Conservation (phyloP, 441 rosid genomes). For the Populus hybrid region DNA sequence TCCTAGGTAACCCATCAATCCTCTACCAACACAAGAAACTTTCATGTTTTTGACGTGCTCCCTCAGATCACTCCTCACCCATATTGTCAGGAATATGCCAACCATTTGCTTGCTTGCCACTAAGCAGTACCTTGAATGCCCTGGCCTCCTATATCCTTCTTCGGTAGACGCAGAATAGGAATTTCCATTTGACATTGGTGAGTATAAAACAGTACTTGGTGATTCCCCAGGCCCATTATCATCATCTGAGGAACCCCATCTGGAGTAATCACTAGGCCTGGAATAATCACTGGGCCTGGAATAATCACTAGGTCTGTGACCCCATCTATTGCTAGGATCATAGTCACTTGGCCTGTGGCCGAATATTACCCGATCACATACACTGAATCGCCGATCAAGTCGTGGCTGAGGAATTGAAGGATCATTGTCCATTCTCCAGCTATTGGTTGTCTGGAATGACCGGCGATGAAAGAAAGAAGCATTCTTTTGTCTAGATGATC, state of each 20-base stretch:
- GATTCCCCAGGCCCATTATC: constrained; percentile 85
- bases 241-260: constrained; percentile 95
- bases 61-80: constrained; percentile 86
- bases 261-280: constrained; percentile 80
- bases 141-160: constrained; percentile 60
- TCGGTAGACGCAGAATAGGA: constrained; percentile 47
- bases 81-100: constrained; percentile 83
- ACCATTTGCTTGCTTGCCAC: constrained; percentile 98
- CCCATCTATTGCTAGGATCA: constrained; percentile 51
- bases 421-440: constrained; percentile 82
- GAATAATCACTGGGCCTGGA: constrained; percentile 81
- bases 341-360: constrained; percentile 83
- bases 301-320: constrained; percentile 72
- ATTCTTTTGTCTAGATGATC: constrained; percentile 78
- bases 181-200: constrained; percentile 67
- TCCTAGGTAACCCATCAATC: too few species aligned
- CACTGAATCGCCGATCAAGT: constrained; percentile 83
- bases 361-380: constrained; percentile 86
- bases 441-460: constrained; percentile 81
- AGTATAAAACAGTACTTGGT: constrained; percentile 69
- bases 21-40: too few species aligned
- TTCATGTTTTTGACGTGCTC: constrained; percentile 65
- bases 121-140: constrained; percentile 78
- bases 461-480: constrained; percentile 87
- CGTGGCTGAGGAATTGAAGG: constrained; percentile 61